Evolutionary conservation across 2,329 filamentous ascomycete species (phyloP), one percentile per base, ranked within the genome.

Genomic region (Ceratocystis colombiana): DNA sequence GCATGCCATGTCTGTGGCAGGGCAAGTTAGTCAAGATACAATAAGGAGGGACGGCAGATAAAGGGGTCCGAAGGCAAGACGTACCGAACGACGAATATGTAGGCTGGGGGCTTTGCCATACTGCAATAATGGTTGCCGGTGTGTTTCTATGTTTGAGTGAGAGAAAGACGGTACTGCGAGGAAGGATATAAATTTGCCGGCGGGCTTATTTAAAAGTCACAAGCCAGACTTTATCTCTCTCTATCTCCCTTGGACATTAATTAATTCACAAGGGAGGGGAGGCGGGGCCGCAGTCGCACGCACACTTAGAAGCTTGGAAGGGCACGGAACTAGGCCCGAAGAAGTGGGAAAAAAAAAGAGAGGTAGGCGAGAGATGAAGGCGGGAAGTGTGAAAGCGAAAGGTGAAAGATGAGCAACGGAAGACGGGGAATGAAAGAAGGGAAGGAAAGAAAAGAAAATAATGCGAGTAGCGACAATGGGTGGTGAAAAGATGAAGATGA

Each of bases 1-100:
- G 88, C 71, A 92, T 89, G 73, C 94, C 94, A 76, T 99, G 94
- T 76, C 94, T 87, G 68, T 50, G 55, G 22, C n/a, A 6, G 41
- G 20, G 59, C 37, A 41, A 64, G 66, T 12, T 59, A 62, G 66
- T 53, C 5, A 37, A 37, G 12, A 22, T 28, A 22, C 4, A 22
- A 25, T 15, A 28, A 53, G n/a, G 4, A 44, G 17, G 22, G 55
- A 28, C 22, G 10, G 33, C 5, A 20, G 37, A 10, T 10, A 5
- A 15, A 10, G 48, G 33, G 61, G 41, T 37, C 59, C 41, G 10
- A 17, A 15, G 25, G 30, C 25, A 45, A 5, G 20, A 72, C 73
- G 48, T 69, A 76, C 77, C 79, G 77, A 65, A 78, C 76, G 69
- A 78, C 76, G 69, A 78, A 78, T 62, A 78, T 73, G 69, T 76